Conservation (phyloP, 805 yeast species). For the Cyberlindnera maritima region DNA sequence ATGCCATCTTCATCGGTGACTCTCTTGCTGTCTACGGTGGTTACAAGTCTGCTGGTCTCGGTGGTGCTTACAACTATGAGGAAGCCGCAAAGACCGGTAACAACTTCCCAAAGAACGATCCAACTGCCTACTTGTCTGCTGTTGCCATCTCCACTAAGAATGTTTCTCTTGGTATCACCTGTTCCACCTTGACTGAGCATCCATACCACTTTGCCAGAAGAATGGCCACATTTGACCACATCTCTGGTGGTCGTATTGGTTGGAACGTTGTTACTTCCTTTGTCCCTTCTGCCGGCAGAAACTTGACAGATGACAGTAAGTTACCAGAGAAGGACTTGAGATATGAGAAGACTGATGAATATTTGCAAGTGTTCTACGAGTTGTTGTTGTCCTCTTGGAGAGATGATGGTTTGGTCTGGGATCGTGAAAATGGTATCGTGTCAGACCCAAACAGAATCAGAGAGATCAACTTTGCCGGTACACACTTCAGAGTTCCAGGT, state of each 20-base stretch:
- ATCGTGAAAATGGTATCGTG: constrained; percentile 31
- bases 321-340: constrained; percentile 42
- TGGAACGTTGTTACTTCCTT: constrained; percentile 48
- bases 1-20: constrained; percentile 40
- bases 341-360: constrained; percentile 44
- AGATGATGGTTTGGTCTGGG: constrained; percentile 37
- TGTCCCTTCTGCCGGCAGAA: constrained; percentile 43
- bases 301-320: constrained; percentile 35
- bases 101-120: constrained; percentile 38
- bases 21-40: constrained; percentile 40
- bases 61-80: constrained; percentile 35
- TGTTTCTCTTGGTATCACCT: constrained; percentile 41
- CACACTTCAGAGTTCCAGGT: constrained; percentile 37
- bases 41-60: constrained; percentile 28
- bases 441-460: constrained; percentile 41
- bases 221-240: constrained; percentile 44
- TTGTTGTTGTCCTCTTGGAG: constrained; percentile 44
- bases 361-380: constrained; percentile 40
- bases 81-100: constrained; percentile 36
- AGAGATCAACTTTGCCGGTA: constrained; percentile 41
- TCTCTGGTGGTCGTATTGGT: constrained; percentile 45
- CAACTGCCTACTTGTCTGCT: constrained; percentile 37
- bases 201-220: constrained; percentile 46
- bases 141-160: constrained; percentile 44
- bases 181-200: constrained; percentile 43